Percentiles rank a stretch among this genome's conserved stretches.
Evolutionary conservation across 176 grass and related monocot genomes (phyloP).

Genomic region (Guadua angustifolia): DNA sequence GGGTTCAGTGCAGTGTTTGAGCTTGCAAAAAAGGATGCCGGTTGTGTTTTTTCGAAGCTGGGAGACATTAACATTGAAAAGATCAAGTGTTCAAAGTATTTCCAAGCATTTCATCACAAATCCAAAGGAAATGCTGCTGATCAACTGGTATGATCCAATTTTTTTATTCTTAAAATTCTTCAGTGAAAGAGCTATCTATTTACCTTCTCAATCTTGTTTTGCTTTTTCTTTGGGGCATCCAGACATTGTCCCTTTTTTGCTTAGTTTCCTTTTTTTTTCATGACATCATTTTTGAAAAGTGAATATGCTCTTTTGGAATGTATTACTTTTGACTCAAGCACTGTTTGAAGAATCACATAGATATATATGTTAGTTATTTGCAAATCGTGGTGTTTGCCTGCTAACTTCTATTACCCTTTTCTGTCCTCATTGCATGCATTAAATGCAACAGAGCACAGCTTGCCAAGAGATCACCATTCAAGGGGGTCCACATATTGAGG

Average conservation of each 20-base stretch:
- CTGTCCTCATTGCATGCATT: slow-evolving; percentile 37
- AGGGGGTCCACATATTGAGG: slow-evolving; percentile 25
- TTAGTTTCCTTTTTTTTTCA: slow-evolving; percentile 1
- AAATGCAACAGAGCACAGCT: slow-evolving; percentile 34
- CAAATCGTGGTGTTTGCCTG: slow-evolving; percentile 22
- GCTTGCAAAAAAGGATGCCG: slow-evolving; percentile 62
- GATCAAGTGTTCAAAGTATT: slow-evolving; percentile 73
- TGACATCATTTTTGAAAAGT: slow-evolving; percentile 7
- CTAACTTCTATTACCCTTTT: slow-evolving; percentile 47
- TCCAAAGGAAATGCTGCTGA: slow-evolving; percentile 59
- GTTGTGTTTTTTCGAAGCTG: slow-evolving; percentile 61
- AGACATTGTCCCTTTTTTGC: slow-evolving; percentile 9
- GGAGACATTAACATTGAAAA: slow-evolving; percentile 71
- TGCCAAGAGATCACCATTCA: slow-evolving; percentile 42
- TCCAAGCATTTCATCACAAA: slow-evolving; percentile 61
- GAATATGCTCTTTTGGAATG: neutral
- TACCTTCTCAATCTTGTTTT: neutral
- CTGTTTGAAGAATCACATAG: neutral
- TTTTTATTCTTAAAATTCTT: slow-evolving; percentile 41
- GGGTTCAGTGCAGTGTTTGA: slow-evolving; percentile 78
- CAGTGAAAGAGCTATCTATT: neutral
- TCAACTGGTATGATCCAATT: slow-evolving; percentile 48
- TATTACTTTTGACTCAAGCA: neutral
- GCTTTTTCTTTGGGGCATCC: slow-evolving; percentile 1
- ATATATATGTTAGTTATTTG: neutral